phyloP scores from a whole-genome alignment of 768 basidiomycete species.

The Auricularia sp. region DNA sequence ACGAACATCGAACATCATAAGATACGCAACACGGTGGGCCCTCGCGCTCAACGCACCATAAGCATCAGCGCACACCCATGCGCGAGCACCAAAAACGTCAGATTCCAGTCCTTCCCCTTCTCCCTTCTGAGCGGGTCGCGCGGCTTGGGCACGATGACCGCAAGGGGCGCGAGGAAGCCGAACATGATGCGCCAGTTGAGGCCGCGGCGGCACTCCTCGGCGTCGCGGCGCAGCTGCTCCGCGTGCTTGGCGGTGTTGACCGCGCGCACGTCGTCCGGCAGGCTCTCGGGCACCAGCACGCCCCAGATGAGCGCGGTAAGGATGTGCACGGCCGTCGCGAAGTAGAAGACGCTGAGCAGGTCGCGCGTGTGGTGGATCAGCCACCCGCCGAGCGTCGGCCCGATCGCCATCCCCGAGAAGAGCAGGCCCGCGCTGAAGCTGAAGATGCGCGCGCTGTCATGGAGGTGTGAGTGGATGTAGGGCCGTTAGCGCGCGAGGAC shows the following conservation, averaged over 20 bases:
- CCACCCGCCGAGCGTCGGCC: slow-evolving; percentile 62
- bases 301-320: slow-evolving; percentile 40
- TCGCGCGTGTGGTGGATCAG: slow-evolving; percentile 47
- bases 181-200: slow-evolving; percentile 39
- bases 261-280: slow-evolving; percentile 27
- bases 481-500: slow-evolving; percentile 1
- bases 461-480: slow-evolving; percentile 5
- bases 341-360: slow-evolving; percentile 61
- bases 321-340: slow-evolving; percentile 40
- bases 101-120: slow-evolving; percentile 50
- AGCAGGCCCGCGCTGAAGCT: slow-evolving; percentile 57
- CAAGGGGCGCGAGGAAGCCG: slow-evolving; percentile 61
- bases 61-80: slow-evolving; percentile 37
- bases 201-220: slow-evolving; percentile 9
- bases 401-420: slow-evolving; percentile 66
- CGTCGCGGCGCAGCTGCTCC: slow-evolving; percentile 11
- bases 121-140: slow-evolving; percentile 28
- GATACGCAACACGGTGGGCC: neutral
- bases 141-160: slow-evolving; percentile 44
- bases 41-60: slow-evolving; percentile 29
- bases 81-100: slow-evolving; percentile 44
- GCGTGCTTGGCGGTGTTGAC: neutral
- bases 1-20: neutral
- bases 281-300: slow-evolving; percentile 68
- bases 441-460: slow-evolving; percentile 47